These are phyloP conservation scores for Gnomoniopsis sp. DNA, from an alignment of 2,329 filamentous ascomycete genomes.

Conservation along the genomic window DNA sequence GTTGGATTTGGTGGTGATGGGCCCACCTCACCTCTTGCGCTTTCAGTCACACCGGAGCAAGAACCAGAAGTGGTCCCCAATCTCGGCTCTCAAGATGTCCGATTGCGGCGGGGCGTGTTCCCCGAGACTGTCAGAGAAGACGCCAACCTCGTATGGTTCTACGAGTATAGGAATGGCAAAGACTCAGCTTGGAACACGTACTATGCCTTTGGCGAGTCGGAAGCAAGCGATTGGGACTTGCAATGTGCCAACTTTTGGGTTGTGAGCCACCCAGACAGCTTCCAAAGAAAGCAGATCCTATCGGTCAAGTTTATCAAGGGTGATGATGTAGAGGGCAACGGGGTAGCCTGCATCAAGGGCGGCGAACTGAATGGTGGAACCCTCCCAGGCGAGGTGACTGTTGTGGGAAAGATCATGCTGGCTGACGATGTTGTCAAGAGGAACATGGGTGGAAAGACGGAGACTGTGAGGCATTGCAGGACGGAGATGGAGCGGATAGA, in stretches of 20 bases:
- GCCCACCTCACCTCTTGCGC: constrained; percentile 52
- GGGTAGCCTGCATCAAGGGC: too few species aligned
- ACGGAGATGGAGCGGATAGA: constrained; percentile 51
- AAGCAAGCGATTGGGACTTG: constrained; percentile 61
- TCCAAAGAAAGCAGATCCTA: constrained; percentile 53
- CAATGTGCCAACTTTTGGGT: constrained; percentile 53
- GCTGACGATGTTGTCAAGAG: constrained; percentile 49
- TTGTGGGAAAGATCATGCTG: constrained; percentile 53
- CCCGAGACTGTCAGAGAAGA: constrained; percentile 30
- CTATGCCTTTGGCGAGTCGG: constrained; percentile 64
- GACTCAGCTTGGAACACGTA: constrained; percentile 53
- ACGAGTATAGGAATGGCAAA: constrained; percentile 51
- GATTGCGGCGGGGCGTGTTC: constrained; percentile 48
- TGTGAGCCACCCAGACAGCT: constrained; percentile 45
- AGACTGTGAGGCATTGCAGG: constrained; percentile 41
- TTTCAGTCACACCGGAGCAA: constrained; percentile 29
- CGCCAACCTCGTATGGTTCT: constrained; percentile 56
- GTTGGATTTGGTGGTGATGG: constrained; percentile 64
- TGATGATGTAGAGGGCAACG: too few species aligned
- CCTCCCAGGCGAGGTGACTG: constrained; percentile 33
- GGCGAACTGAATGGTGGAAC: too few species aligned
- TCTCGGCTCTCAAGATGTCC: constrained; percentile 53
- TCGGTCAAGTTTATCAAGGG: constrained; percentile 51
- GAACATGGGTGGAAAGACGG: constrained; percentile 47
- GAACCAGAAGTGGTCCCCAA: constrained; percentile 40